Evolutionary conservation across 108 stramenopile species (phyloP).

Genomic region (Nitzschia palea): DNA sequence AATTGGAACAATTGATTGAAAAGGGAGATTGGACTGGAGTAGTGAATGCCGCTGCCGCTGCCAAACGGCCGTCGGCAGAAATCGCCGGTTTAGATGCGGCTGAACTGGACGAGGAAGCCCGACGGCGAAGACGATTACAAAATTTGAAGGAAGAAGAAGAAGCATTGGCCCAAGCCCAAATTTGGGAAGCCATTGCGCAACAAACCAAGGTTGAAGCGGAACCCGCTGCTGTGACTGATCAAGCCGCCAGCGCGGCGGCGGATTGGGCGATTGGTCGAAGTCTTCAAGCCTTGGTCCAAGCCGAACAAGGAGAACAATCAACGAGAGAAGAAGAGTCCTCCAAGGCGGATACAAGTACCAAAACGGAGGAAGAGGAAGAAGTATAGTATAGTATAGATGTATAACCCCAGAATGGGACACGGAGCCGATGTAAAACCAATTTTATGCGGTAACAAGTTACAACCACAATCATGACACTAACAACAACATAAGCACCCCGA

Average conservation of each 20-base stretch:
- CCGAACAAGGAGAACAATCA: slow-evolving; percentile 27
- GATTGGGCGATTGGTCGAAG: slow-evolving; percentile 88
- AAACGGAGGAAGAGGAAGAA: slow-evolving; percentile 9
- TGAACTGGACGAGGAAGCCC: slow-evolving; percentile 16
- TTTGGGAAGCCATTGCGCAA: slow-evolving; percentile 80
- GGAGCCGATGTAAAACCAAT: too few species aligned
- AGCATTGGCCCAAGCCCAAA: slow-evolving; percentile 77
- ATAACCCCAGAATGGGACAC: too few species aligned
- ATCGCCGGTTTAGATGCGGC: slow-evolving; percentile 5
- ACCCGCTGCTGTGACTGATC: slow-evolving; percentile 7
- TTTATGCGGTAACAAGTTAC: too few species aligned
- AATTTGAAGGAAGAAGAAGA: slow-evolving; percentile 73
- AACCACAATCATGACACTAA: too few species aligned
- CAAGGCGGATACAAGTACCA: neutral
- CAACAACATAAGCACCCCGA: too few species aligned
- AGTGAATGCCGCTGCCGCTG: slow-evolving; percentile 55
- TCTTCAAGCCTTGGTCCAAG: slow-evolving; percentile 49
- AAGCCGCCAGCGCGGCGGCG: slow-evolving; percentile 34
- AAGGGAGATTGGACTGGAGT: slow-evolving; percentile 85
- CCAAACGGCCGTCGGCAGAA: neutral
- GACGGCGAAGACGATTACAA: slow-evolving; percentile 37
- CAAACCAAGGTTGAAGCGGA: slow-evolving; percentile 71
- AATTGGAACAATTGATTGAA: slow-evolving; percentile 78
- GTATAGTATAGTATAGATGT: too few species aligned
- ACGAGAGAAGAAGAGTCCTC: slow-evolving; percentile 5